Evolutionary conservation across 2,329 filamentous ascomycete genomes (phyloP).

Genomic region (Paecilomyces formosus): DNA sequence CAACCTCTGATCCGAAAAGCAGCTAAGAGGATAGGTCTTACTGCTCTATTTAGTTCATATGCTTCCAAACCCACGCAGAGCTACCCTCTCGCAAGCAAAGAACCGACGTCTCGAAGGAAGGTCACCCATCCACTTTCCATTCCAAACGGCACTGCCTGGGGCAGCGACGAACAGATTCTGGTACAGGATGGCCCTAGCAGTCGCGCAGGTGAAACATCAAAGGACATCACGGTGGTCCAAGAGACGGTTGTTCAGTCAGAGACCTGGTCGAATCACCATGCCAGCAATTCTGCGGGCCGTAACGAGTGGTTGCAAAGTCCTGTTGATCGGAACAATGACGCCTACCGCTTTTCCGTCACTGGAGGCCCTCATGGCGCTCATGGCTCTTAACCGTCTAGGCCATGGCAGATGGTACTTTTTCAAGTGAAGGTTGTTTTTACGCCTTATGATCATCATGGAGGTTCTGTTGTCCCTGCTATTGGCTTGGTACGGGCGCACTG

Average conservation of each 20-base stretch:
- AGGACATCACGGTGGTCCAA: neutral
- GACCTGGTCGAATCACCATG: neutral
- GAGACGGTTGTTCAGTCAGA: neutral
- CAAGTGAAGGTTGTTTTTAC: neutral
- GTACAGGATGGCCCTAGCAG: slow-evolving; percentile 1
- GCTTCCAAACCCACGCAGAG: slow-evolving; percentile 10
- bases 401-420: neutral
- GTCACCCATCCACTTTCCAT: slow-evolving; percentile 4
- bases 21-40: slow-evolving; percentile 19
- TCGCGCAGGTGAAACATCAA: neutral
- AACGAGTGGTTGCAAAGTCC: slow-evolving; percentile 1
- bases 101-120: slow-evolving; percentile 4
- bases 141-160: slow-evolving; percentile 14
- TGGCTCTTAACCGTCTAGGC: neutral
- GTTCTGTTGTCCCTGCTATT: neutral
- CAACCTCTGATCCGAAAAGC: slow-evolving; percentile 22
- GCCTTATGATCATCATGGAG: neutral
- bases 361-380: neutral
- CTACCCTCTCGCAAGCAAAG: slow-evolving; percentile 14
- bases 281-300: neutral
- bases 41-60: slow-evolving; percentile 16
- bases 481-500: neutral
- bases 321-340: neutral
- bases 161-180: slow-evolving; percentile 22
- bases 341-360: neutral